Evolutionary conservation across 306 rosid species (phyloP).

Genomic region (Medicago ruthenica): DNA sequence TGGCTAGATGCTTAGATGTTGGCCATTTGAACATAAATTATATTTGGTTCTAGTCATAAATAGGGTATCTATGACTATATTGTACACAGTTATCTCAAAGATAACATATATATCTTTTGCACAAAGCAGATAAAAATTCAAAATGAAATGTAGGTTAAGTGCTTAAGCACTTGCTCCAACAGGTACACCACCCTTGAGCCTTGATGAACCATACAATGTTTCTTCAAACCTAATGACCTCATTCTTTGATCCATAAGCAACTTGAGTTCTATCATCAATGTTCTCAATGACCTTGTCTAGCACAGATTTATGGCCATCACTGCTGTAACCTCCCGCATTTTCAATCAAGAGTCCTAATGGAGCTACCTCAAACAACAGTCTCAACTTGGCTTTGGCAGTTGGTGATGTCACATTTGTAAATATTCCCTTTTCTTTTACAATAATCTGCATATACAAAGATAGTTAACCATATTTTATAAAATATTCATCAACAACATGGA

Average conservation of each 20-base stretch:
- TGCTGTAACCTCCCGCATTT: slow-evolving; percentile 96
- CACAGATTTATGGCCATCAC: slow-evolving; percentile 83
- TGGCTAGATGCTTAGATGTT: slow-evolving; percentile 5
- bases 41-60: slow-evolving; percentile 39
- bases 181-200: slow-evolving; percentile 89
- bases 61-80: slow-evolving; percentile 29
- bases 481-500: neutral
- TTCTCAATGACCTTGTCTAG: slow-evolving; percentile 78
- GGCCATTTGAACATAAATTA: slow-evolving; percentile 15
- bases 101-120: slow-evolving; percentile 32
- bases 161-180: slow-evolving; percentile 83
- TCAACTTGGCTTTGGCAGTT: slow-evolving; percentile 87
- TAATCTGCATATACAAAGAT: slow-evolving; percentile 56
- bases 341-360: slow-evolving; percentile 89
- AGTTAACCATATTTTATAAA: neutral
- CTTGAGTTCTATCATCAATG: slow-evolving; percentile 93
- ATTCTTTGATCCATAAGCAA: slow-evolving; percentile 91
- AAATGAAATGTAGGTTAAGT: slow-evolving; percentile 36
- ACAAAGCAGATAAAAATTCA: slow-evolving; percentile 31
- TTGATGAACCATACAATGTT: slow-evolving; percentile 90
- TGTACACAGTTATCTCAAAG: slow-evolving; percentile 33
- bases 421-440: slow-evolving; percentile 93
- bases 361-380: slow-evolving; percentile 96
- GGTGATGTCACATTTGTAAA: slow-evolving; percentile 96
- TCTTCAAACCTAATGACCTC: slow-evolving; percentile 97